phyloP scores from a whole-genome alignment of 108 stramenopile species.

The Cyclostephanos invisitatus region DNA sequence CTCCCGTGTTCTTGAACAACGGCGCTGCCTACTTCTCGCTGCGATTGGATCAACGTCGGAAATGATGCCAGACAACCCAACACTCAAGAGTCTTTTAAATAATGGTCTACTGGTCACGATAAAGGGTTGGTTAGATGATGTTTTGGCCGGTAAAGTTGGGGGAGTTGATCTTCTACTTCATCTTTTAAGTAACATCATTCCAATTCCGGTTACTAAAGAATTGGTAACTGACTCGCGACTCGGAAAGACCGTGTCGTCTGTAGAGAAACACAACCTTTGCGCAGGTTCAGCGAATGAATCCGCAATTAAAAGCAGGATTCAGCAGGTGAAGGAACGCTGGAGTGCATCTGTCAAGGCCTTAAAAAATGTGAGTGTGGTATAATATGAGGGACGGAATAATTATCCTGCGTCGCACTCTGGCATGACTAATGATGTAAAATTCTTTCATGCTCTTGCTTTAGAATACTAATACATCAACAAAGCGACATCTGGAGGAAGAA shows the following conservation, averaged over 20 bases:
- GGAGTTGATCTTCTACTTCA: conserved; percentile 82
- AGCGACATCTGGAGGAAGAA: conserved; percentile 33
- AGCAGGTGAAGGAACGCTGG: conserved; percentile 73
- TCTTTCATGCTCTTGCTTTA: conserved; percentile 1
- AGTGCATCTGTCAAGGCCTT: conserved; percentile 76
- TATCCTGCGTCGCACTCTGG: neutral
- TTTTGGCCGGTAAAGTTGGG: conserved; percentile 64
- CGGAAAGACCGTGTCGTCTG: conserved; percentile 76
- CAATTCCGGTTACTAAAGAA: conserved; percentile 82
- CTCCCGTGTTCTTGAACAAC: conserved; percentile 41
- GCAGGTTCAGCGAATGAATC: conserved; percentile 68
- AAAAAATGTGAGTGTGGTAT: conserved; percentile 43
- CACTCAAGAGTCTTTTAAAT: conserved; percentile 54
- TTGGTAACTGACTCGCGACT: conserved; percentile 72
- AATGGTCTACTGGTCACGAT: conserved; percentile 63
- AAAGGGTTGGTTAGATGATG: conserved; percentile 83
- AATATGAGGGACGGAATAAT: neutral
- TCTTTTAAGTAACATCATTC: conserved; percentile 65
- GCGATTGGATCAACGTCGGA: conserved; percentile 48
- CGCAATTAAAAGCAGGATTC: conserved; percentile 67
- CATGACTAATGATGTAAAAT: neutral
- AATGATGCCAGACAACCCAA: conserved; percentile 33
- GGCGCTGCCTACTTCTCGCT: conserved; percentile 65
- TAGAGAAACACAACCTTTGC: conserved; percentile 80
- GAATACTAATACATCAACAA: conserved; percentile 26